Evolutionary conservation across 495 filamentous ascomycete species (phyloP).

Genomic region (Penicillium paxilli): DNA sequence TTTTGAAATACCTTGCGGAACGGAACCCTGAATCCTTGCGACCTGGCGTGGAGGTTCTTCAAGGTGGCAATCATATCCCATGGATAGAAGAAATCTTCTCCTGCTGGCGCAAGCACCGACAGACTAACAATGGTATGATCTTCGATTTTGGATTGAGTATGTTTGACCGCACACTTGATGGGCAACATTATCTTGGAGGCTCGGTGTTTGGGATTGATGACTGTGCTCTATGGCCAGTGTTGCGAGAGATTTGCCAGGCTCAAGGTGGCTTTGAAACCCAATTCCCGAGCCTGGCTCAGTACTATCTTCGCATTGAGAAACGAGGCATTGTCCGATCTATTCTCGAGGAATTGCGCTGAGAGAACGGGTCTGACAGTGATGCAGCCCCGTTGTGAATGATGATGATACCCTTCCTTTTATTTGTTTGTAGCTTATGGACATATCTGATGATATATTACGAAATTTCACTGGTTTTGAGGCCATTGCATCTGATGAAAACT

Average conservation of each 20-base stretch:
- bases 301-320: conserved; percentile 52
- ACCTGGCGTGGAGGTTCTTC: conserved; percentile 33
- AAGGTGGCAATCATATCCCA: conserved; percentile 31
- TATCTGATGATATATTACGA: conserved; percentile 10
- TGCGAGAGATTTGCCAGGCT: conserved; percentile 55
- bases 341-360: conserved; percentile 32
- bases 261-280: conserved; percentile 25
- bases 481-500: too few species aligned
- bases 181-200: conserved; percentile 58
- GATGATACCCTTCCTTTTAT: neutral
- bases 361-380: neutral
- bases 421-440: conserved; percentile 11
- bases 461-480: too few species aligned
- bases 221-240: conserved; percentile 69
- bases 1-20: conserved; percentile 31
- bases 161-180: conserved; percentile 52
- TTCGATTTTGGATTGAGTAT: conserved; percentile 26
- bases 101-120: conserved; percentile 31
- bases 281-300: conserved; percentile 50
- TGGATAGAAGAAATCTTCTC: conserved; percentile 32
- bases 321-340: conserved; percentile 50
- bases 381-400: neutral
- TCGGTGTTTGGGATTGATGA: conserved; percentile 60
- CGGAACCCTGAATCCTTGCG: conserved; percentile 22
- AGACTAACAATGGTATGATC: conserved; percentile 8